Base-by-base conservation (phyloP, 306 rosid species). In the Cicer bijugum region DNA sequence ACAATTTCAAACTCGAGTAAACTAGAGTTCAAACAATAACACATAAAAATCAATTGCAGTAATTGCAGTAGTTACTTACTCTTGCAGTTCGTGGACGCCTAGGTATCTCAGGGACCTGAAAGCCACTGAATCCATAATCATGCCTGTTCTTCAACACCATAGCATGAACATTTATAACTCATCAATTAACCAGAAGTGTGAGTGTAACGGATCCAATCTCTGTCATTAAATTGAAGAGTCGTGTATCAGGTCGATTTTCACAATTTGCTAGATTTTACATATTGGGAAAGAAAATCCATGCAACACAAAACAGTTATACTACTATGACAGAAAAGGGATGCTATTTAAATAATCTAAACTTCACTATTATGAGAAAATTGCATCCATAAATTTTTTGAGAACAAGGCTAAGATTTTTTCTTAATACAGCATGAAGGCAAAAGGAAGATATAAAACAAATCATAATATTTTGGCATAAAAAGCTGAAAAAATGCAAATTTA, bases 141-240 rank as follows among this genome's bases (percentile, higher is more conserved):
- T 80, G 69, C 81, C 82, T 89, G 75, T 84, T 91, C 92, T 91
- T 89, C 85, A 77, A 84, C 93, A 89, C 93, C 98, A 93, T 93
- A 84, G 82, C 83, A 82, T 20, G 85, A 72, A 89, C 89, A 85
- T 76, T 50, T 84, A 84, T 85, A 81, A 71, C 69, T 82, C 88
- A 84, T 86, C 83, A 85, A 91, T 80, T 78, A 55, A 58, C 60
- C 46, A 75, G 79, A 84, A 77, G 65, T 75, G 78, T 77, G 75
- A 75, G 14, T 35, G 19, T 55, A 56, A 53, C 74, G 15, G 64
- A 82, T 73, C 80, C 78, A 75, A 40, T 73, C 82, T 71, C 91
- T 90, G 96, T 66, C 67, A 82, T 70, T 57, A 79, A 69, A 73
- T 37, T 37, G 35, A 56, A 80, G 57, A 80, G 11, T 8, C 61